These are phyloP conservation scores for Botrytis paeoniae DNA, from an alignment of 2,329 filamentous ascomycete genomes.

Conservation along the genomic window DNA sequence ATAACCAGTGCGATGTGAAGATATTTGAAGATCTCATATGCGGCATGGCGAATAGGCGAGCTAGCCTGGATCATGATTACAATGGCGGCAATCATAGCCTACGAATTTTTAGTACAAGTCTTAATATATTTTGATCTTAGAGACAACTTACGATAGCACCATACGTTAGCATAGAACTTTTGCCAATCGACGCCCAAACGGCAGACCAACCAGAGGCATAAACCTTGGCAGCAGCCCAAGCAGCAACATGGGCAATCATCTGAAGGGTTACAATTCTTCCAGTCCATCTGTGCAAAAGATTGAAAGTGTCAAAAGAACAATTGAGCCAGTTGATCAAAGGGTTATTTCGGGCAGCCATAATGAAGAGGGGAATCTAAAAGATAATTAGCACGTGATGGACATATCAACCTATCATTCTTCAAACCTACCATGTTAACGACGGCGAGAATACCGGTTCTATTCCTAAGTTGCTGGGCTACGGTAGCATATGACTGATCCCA, in stretches of 20 bases:
- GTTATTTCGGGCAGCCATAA: conserved; percentile 75
- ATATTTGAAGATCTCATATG: conserved; percentile 75
- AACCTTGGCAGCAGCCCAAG: conserved; percentile 51
- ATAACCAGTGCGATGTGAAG: conserved; percentile 65
- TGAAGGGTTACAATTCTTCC: conserved; percentile 73
- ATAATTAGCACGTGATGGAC: conserved; percentile 12
- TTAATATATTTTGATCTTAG: no score
- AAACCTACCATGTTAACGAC: conserved; percentile 68
- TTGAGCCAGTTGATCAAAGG: conserved; percentile 68
- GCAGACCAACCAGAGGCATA: conserved; percentile 48
- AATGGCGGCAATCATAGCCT: conserved; percentile 59
- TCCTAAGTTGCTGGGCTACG: conserved; percentile 54
- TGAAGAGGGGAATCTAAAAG: conserved; percentile 59
- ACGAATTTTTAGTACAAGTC: conserved; percentile 24
- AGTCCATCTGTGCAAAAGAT: conserved; percentile 77
- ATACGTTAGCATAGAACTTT: conserved; percentile 46
- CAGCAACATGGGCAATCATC: conserved; percentile 61
- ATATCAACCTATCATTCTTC: background rate
- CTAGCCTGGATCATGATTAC: conserved; percentile 65
- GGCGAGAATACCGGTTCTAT: conserved; percentile 67
- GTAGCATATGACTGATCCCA: conserved; percentile 49
- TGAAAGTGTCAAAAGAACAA: conserved; percentile 80
- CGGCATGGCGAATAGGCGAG: conserved; percentile 70
- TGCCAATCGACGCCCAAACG: conserved; percentile 41
- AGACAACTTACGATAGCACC: conserved; percentile 59